These are phyloP conservation scores for Leccinum barrowsii DNA, from an alignment of 768 basidiomycete genomes.

Conservation along the genomic window DNA sequence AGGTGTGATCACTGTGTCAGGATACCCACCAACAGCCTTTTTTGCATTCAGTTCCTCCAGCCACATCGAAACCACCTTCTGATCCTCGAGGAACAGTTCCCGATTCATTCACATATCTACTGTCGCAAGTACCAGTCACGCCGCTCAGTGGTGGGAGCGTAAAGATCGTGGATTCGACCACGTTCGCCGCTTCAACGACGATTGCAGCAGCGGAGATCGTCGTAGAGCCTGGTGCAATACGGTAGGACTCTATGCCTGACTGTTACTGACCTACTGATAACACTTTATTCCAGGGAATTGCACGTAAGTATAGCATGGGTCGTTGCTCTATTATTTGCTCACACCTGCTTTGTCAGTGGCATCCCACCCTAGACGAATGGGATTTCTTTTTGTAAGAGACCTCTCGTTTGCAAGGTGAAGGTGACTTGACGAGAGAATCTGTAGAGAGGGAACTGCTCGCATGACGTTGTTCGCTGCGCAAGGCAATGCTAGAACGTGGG, in stretches of 20 bases:
- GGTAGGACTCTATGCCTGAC: conserved; percentile 30
- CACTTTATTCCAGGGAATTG: conserved; percentile 40
- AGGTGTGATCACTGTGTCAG: not conserved
- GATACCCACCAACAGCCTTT: not conserved
- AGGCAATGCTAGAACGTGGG: conserved; percentile 53
- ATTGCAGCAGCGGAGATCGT: conserved; percentile 54
- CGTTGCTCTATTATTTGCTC: not conserved
- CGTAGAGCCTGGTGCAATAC: conserved; percentile 53
- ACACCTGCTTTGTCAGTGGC: conserved; percentile 48
- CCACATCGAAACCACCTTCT: conserved; percentile 30
- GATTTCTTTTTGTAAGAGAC: conserved; percentile 49
- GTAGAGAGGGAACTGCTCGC: conserved; percentile 50
- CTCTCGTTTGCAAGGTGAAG: not conserved
- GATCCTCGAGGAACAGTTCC: conserved; percentile 39
- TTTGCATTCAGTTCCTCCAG: conserved; percentile 32
- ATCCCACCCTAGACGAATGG: conserved; percentile 68
- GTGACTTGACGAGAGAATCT: not conserved
- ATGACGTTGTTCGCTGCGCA: conserved; percentile 55
- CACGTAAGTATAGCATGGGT: conserved; percentile 38
- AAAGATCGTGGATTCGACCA: conserved; percentile 54
- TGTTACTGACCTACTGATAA: not conserved
- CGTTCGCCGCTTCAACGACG: conserved; percentile 46
- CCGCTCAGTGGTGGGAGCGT: conserved; percentile 50
- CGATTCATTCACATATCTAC: conserved; percentile 44
- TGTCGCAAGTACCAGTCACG: conserved; percentile 44